Base-by-base conservation (phyloP, 192 early-diverging fungal genomes). In the Powellomyces hirtus region DNA sequence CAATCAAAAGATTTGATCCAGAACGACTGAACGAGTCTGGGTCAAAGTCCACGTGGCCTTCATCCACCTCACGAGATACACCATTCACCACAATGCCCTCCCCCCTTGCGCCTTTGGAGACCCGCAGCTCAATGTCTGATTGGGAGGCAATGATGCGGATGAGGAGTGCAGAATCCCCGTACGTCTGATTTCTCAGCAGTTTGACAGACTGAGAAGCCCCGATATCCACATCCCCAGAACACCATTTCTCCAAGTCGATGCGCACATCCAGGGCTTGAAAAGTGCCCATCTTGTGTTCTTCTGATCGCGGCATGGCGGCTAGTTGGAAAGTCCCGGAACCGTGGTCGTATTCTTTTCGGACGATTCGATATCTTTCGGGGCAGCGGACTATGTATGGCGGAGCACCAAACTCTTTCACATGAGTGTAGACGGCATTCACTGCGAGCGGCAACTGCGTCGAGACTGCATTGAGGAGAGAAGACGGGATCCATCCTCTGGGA, bases 401-500 rank as follows among this genome's bases (percentile, higher is more conserved):
- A 5, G 69, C 27, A 8, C 58, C 59, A 55, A 45, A 52, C 34
- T 38, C 3, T n/a, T 2, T 46, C 14, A 71, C 22, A 35, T 71
- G 49, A n/a, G 58, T 27, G 16, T 59, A 22, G 30, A 71, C 69
- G n/a, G 69, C 59, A 16, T 51, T 61, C 5, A 71, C 69, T 20
- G 59, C 35, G 4, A 71, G 36, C 52, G 69, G 69, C 7, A 62
- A 40, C 49, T 71, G 69, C 24, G 60, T 62, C 4, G 69, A 71
- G 24, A 71, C 69, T 11, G 60, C 60, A 20, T 52, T 71, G 5
- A 71, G n/a, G 26, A 71, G 22, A 26, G 46, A 31, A 0, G 49
- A 49, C 22, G 69, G 69, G 2, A 71, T 62, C 69, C 69, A 71
- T 4, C 69, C 69, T 3, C 37, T 22, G 4, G 69, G 69, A 34